phyloP scores from a whole-genome alignment of 1,284 basidiomycete species.

The Trichosporon sp. region DNA sequence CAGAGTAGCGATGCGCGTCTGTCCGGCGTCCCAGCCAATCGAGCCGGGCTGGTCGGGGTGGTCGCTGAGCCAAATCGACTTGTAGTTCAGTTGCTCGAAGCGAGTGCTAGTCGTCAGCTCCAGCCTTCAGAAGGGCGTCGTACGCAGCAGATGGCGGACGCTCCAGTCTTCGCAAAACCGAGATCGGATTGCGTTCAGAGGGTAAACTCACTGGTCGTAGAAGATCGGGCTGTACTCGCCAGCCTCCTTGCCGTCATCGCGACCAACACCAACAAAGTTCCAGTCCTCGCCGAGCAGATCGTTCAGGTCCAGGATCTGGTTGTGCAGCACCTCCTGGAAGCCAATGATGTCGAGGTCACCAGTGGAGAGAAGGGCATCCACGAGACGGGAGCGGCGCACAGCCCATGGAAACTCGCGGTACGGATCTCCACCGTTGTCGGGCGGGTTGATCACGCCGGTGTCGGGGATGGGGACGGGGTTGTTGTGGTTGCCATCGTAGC shows the following conservation, averaged over 20 bases:
- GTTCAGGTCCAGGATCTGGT: slow-evolving; percentile 66
- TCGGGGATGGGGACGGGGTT: slow-evolving; percentile 43
- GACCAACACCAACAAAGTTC: slow-evolving; percentile 67
- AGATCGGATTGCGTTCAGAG: neutral
- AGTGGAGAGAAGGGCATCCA: slow-evolving; percentile 42
- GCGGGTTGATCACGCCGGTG: slow-evolving; percentile 34
- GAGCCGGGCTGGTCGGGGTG: slow-evolving; percentile 47
- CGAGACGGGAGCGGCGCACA: slow-evolving; percentile 46
- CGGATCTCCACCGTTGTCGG: slow-evolving; percentile 16
- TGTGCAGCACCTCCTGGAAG: slow-evolving; percentile 62
- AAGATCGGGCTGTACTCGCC: slow-evolving; percentile 71
- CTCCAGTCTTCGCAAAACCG: neutral
- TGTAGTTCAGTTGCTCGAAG: slow-evolving; percentile 35
- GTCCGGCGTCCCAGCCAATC: slow-evolving; percentile 54
- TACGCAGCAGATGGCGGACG: neutral
- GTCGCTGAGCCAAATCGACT: slow-evolving; percentile 51
- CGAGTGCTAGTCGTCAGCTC: slow-evolving; percentile 17
- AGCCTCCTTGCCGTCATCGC: slow-evolving; percentile 63
- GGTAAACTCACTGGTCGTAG: slow-evolving; percentile 60
- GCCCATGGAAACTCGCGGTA: slow-evolving; percentile 48
- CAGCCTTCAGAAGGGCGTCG: neutral
- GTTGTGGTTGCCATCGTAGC: slow-evolving; percentile 40
- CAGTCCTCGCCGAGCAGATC: slow-evolving; percentile 62
- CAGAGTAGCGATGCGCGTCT: slow-evolving; percentile 52
- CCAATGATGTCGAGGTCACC: slow-evolving; percentile 57